Percentiles rank a stretch among this genome's conserved stretches.
phyloP scores from a whole-genome alignment of 2,329 filamentous ascomycete species.

The Dryadomyces sulphureus region DNA sequence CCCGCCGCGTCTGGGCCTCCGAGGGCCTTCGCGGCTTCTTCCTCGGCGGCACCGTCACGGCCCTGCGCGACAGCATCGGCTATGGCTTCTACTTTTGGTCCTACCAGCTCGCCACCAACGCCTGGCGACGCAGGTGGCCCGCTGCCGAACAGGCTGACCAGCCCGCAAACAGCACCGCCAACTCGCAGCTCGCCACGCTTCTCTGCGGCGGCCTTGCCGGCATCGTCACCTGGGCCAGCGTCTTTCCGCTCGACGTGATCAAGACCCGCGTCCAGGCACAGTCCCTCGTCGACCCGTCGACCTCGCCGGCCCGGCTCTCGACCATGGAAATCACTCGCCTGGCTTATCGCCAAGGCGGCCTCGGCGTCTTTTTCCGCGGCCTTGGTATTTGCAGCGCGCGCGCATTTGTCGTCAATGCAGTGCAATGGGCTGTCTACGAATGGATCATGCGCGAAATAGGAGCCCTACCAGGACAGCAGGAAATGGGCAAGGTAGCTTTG shows the following conservation, averaged over 20 bases:
- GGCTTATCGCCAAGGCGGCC: constrained; percentile 50
- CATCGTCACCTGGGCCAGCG: constrained; percentile 73
- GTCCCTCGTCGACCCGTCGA: constrained; percentile 14
- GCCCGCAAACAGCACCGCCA: background rate
- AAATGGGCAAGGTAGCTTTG: background rate
- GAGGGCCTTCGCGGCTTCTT: constrained; percentile 58
- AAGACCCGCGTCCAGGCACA: constrained; percentile 88
- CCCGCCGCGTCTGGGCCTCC: constrained; percentile 41
- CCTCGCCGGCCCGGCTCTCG: constrained; percentile 20
- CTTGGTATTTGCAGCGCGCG: constrained; percentile 69
- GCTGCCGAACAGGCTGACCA: background rate
- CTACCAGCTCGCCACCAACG: constrained; percentile 60
- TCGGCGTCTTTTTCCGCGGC: constrained; percentile 54
- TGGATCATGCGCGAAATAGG: constrained; percentile 56
- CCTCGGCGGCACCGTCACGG: constrained; percentile 67
- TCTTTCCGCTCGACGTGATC: constrained; percentile 84
- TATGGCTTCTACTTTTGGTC: constrained; percentile 97
- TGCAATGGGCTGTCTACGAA: constrained; percentile 87
- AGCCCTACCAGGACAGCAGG: background rate
- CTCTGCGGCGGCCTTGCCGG: constrained; percentile 80
- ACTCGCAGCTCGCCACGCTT: constrained; percentile 38
- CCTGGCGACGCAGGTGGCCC: constrained; percentile 11
- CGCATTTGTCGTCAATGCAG: constrained; percentile 86
- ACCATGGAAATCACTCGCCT: constrained; percentile 50
- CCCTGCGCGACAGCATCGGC: constrained; percentile 72